Evolutionary conservation across 352 stramenopile species (phyloP).

Genomic region (Phytophthora kernoviae): DNA sequence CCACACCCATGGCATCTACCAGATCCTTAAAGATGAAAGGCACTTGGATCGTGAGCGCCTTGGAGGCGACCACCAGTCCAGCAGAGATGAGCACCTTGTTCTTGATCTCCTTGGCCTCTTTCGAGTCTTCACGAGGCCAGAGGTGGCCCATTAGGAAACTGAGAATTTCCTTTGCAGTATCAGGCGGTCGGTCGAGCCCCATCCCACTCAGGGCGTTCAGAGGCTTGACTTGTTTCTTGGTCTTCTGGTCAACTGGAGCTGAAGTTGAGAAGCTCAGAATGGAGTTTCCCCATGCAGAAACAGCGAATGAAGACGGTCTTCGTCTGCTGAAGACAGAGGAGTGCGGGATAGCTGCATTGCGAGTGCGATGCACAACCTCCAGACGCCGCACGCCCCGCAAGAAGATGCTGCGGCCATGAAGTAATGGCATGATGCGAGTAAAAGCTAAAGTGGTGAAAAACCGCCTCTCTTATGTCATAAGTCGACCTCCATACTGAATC

Average conservation of each 20-base stretch:
- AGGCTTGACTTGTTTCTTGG: constrained; percentile 17
- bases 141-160: constrained; percentile 64
- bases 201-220: constrained; percentile 29
- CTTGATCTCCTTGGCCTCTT: constrained; percentile 76
- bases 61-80: constrained; percentile 88
- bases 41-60: constrained; percentile 94
- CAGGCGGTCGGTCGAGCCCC: constrained; percentile 28
- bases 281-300: constrained; percentile 23
- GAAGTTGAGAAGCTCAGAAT: constrained; percentile 43
- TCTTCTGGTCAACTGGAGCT: constrained; percentile 22
- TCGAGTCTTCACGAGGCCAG: constrained; percentile 62
- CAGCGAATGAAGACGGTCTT: constrained; percentile 5
- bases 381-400: constrained; percentile 41
- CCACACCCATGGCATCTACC: constrained; percentile 82
- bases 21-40: constrained; percentile 98
- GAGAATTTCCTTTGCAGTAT: constrained; percentile 65
- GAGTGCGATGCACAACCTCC: constrained; percentile 16
- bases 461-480: too few relatives aligned
- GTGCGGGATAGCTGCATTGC: neutral
- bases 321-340: constrained; percentile 1
- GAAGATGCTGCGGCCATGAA: constrained; percentile 48
- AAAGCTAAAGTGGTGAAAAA: constrained; percentile 8
- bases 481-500: too few relatives aligned
- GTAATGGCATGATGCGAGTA: constrained; percentile 36
- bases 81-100: constrained; percentile 83